Evolutionary conservation across 2,329 filamentous ascomycete genomes (phyloP).

Genomic region (Torrubiellomyces zombiae): DNA sequence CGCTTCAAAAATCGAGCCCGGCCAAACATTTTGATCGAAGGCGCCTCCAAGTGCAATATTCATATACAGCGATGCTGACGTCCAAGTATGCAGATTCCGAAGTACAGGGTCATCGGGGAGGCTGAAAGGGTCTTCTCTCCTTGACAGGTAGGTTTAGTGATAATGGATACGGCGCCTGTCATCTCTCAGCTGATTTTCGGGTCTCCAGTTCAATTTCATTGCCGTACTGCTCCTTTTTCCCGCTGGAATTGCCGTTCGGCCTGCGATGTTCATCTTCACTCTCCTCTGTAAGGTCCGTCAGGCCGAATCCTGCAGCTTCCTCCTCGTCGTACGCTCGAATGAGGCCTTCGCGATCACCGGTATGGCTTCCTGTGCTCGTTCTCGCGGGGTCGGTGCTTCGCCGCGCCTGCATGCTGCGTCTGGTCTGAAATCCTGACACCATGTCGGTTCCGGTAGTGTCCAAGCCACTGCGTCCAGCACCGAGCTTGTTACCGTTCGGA

Average conservation of each 20-base stretch:
- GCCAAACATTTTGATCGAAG: too few relatives aligned
- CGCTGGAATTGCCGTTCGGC: conserved; percentile 22
- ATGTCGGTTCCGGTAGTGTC: conserved; percentile 84
- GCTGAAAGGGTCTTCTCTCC: too few relatives aligned
- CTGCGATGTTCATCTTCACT: conserved; percentile 42
- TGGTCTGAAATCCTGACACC: conserved; percentile 74
- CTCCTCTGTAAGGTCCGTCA: conserved; percentile 66
- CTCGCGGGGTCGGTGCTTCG: conserved; percentile 52
- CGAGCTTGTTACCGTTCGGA: conserved; percentile 56
- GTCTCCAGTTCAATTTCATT: conserved; percentile 33
- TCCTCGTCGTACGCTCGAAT: conserved; percentile 87
- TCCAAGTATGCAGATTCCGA: too few relatives aligned
- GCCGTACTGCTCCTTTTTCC: conserved; percentile 22
- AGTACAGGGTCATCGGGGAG: too few relatives aligned
- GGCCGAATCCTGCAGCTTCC: conserved; percentile 52
- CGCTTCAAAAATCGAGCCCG: too few relatives aligned
- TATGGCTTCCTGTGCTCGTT: conserved; percentile 46
- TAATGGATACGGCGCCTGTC: too few relatives aligned
- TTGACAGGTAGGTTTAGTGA: too few relatives aligned
- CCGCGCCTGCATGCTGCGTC: conserved; percentile 82
- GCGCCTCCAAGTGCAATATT: too few relatives aligned
- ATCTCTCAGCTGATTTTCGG: conserved; percentile 23
- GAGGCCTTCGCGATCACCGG: conserved; percentile 60
- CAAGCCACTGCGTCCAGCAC: conserved; percentile 43
- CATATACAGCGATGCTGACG: too few relatives aligned